Evolutionary conservation across 768 basidiomycete genomes (phyloP).

Genomic region (Vishniacozyma victoriae): DNA sequence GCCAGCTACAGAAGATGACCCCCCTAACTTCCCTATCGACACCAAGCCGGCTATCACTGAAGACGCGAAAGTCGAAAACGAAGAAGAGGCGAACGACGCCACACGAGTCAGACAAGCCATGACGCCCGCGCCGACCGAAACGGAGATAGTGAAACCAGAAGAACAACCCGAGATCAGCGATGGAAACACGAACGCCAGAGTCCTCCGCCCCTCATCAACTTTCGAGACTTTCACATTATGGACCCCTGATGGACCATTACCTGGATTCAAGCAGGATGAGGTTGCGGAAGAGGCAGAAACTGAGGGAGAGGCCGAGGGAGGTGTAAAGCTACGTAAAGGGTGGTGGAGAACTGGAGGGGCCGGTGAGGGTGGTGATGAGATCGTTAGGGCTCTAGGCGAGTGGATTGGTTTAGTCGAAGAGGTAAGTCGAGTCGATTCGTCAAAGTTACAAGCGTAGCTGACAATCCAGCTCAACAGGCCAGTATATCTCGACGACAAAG

Average conservation of each 20-base stretch:
- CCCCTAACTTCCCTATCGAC: constrained; percentile 20
- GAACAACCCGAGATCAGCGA: not conserved
- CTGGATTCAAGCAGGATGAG: constrained; percentile 29
- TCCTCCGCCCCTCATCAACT: constrained; percentile 17
- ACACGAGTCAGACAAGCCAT: not conserved
- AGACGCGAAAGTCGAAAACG: not conserved
- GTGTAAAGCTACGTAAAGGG: constrained; percentile 15
- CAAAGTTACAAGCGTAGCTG: not conserved
- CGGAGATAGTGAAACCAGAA: not conserved
- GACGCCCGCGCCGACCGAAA: not conserved
- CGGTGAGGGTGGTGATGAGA: constrained; percentile 39
- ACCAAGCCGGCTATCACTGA: not conserved
- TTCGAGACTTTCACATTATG: constrained; percentile 32
- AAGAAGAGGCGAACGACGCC: not conserved
- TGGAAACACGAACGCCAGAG: constrained; percentile 14
- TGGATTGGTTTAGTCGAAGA: constrained; percentile 33
- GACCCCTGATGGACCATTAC: constrained; percentile 36
- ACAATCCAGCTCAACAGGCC: constrained; percentile 24
- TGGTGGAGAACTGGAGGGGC: constrained; percentile 38
- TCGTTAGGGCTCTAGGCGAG: constrained; percentile 35
- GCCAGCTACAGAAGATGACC: constrained; percentile 35
- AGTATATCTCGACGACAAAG: constrained; percentile 26
- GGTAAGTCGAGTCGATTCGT: constrained; percentile 22
- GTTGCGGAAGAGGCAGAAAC: not conserved
- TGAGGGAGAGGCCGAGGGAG: not conserved